These are phyloP conservation scores for Discostella stelligeroides DNA, from an alignment of 108 stramenopile species.

Conservation along the genomic window DNA sequence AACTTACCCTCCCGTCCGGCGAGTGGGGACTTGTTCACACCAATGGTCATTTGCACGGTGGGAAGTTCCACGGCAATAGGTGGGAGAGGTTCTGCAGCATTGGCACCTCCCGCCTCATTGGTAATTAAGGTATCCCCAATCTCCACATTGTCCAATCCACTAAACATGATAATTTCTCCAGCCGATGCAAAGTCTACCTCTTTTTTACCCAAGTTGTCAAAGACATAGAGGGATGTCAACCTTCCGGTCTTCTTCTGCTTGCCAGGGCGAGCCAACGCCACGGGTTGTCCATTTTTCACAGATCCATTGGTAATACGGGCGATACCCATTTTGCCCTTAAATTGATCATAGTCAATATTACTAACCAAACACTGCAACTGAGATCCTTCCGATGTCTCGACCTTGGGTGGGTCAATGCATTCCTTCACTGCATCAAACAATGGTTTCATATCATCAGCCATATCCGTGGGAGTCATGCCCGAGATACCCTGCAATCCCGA, in stretches of 20 bases:
- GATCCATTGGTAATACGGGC: conserved; percentile 91
- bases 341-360: conserved; percentile 97
- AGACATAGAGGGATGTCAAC: conserved; percentile 89
- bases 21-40: conserved; percentile 98
- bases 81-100: conserved; percentile 85
- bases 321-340: conserved; percentile 99
- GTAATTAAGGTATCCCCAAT: conserved; percentile 97
- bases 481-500: conserved; percentile 93
- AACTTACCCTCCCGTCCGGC: conserved; percentile 98
- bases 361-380: conserved; percentile 88
- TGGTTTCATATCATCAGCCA: conserved; percentile 89
- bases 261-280: conserved; percentile 79
- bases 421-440: conserved; percentile 90
- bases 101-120: conserved; percentile 75
- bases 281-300: conserved; percentile 78
- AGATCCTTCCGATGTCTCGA: conserved; percentile 61
- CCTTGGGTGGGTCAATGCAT: conserved; percentile 70
- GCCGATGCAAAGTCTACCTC: conserved; percentile 89
- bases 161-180: conserved; percentile 99
- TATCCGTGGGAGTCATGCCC: conserved; percentile 76
- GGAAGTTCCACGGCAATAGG: conserved; percentile 98
- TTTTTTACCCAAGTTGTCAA: conserved; percentile 94
- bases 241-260: conserved; percentile 80
- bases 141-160: conserved; percentile 87
- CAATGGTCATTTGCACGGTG: conserved; percentile 98